Conservation (phyloP, 1,284 basidiomycete genomes). For the Ceratobasidium sp. region DNA sequence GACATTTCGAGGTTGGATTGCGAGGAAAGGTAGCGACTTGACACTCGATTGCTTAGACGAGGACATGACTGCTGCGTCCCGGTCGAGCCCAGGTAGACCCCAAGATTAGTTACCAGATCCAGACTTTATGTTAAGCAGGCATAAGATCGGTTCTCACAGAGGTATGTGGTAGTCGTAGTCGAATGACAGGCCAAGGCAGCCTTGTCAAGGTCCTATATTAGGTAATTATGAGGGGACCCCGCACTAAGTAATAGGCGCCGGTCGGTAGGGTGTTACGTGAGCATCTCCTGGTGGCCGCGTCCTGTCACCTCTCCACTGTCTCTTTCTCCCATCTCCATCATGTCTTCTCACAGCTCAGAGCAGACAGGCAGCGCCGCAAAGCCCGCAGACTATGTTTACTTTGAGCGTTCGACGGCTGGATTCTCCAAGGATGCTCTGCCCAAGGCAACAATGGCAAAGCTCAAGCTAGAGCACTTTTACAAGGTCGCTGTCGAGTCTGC, state of each 20-base stretch:
- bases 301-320: conserved; percentile 4
- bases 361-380: conserved; percentile 33
- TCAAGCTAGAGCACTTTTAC: conserved; percentile 98
- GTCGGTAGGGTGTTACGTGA: conserved; percentile 31
- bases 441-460: conserved; percentile 92
- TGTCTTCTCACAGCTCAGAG: conserved; percentile 36
- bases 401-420: conserved; percentile 82
- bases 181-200: conserved; percentile 13
- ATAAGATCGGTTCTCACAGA: background rate
- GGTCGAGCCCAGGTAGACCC: background rate
- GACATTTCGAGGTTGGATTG: conserved; percentile 15
- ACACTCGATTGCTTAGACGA: conserved; percentile 30
- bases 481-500: conserved; percentile 93
- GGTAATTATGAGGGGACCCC: conserved; percentile 33
- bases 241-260: conserved; percentile 30
- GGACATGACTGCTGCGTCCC: conserved; percentile 7
- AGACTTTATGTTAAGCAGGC: background rate
- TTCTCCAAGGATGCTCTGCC: conserved; percentile 91
- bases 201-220: conserved; percentile 17
- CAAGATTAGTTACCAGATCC: background rate
- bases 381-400: conserved; percentile 84
- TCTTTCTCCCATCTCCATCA: conserved; percentile 3
- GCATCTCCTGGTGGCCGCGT: background rate
- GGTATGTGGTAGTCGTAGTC: conserved; percentile 7
- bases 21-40: conserved; percentile 30